Base-by-base conservation (phyloP, 306 rosid species). In the Trichosanthes cucumerina region DNA sequence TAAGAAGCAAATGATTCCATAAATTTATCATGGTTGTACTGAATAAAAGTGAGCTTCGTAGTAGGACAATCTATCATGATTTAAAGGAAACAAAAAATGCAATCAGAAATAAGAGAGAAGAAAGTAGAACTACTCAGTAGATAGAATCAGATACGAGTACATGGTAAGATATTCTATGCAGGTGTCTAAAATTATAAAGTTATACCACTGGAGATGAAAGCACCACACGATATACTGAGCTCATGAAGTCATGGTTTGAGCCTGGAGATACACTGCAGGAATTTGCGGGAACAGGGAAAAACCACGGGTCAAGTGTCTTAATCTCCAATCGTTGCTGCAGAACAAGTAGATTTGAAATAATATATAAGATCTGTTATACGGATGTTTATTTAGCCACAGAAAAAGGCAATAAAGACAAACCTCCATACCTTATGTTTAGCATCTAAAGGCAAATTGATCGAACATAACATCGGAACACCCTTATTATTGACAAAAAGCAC, bases 141-240 rank as follows among this genome's bases (percentile, higher is more conserved):
- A 71, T 9, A 71, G 38, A 65, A 71, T 44, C 76, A 71, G 54
- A 43, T 41, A 71, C 21, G 9, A 49, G 78, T 73, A 49, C 13
- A 9, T 23, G 41, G 26, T 14, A 13, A 28, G 39, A 74, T 8
- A 47, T 50, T 70, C 6, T 4, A 70, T 44, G 33, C 33, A 52
- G 12, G 6, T 33, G 70, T 15, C 24, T 71, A 44, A 46, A 23
- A 46, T 24, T 21, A 43, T 41, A 23, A 43, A 70, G 54, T 50
- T 83, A 85, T 91, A 95, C 97, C 98, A 92, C 97, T 18, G 96
- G 97, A 50, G 96, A 95, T 11, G 98, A 92, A 82, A 95, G 91
- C 86, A 95, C 98, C 68, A 82, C 89, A 1, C 93, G 97, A 76
- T 88, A 95, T 46, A 84, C 84, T 5, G 86, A 75, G 75, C 71